Evolutionary conservation across 768 basidiomycete genomes (phyloP), one percentile per base, ranked within the genome.

Genomic region (Phaeolepiota aurea): DNA sequence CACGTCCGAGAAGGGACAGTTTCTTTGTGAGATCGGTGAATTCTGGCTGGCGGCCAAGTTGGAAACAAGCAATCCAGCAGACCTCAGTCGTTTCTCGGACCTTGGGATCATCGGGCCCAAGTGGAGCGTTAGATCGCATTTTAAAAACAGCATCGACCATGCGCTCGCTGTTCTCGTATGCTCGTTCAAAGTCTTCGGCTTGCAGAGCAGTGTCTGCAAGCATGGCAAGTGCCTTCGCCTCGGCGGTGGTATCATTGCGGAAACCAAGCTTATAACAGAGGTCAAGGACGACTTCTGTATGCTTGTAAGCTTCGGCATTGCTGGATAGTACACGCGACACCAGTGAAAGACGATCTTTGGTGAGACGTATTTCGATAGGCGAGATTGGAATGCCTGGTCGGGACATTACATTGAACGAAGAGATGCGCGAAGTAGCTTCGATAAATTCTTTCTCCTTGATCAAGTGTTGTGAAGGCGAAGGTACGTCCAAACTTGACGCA

Each of bases 391-490:
- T 75, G 34, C 87, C 83, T 5, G 80, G 76, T 3, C 77, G 71
- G 16, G 89, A 80, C 56, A 70, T 69, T 44, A 94, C 72, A 43
- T 88, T 87, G 70, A 89, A 99, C 3, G 94, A 90, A n/a, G 83
- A 79, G 9, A 99, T 80, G 2, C 89, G 82, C 18, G 91, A 94
- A 1, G 96, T 99, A 1, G 96, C 96, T 64, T 98, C 93, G 46
- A 99, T 96, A 60, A 97, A 99, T 41, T 90, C 85, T 42, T 81
- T 83, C 56, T 97, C 90, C 44, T 65, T 68, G 11, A 59, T 49
- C 41, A 93, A 69, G 0, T 66, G 68, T 13, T 78, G 73, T 0
- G 90, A 82, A 3, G 68, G 59, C 4, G 65, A 66, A 1, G 87
- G 79, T 10, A 97, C 86, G 37, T 80, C 68, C 40, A 98, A 69